phyloP scores from a whole-genome alignment of 2,329 filamentous ascomycete genomes.

The Knufia petricola region DNA sequence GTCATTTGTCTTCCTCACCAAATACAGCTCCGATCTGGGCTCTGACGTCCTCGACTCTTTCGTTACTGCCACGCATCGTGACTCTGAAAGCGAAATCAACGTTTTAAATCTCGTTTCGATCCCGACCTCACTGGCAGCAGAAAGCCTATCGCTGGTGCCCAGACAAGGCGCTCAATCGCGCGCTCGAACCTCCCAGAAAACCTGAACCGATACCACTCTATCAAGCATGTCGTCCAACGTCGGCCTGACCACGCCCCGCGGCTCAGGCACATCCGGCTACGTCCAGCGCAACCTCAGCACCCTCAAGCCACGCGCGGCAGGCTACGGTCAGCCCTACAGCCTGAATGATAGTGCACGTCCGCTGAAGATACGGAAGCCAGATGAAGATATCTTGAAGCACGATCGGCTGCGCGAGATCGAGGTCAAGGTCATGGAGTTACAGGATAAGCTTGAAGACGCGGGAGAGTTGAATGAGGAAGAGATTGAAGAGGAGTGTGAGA shows the following conservation, averaged over 20 bases:
- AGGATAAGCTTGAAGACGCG: slow-evolving; percentile 86
- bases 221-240: slow-evolving; percentile 85
- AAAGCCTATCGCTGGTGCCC: too few species aligned
- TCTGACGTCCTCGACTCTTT: too few species aligned
- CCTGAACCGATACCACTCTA: too few species aligned
- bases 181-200: too few species aligned
- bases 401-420: slow-evolving; percentile 86
- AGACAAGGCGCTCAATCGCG: too few species aligned
- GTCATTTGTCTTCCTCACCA: too few species aligned
- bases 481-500: slow-evolving; percentile 68
- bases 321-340: slow-evolving; percentile 59
- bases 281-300: slow-evolving; percentile 92
- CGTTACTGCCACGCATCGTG: too few species aligned
- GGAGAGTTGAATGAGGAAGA: slow-evolving; percentile 64
- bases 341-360: slow-evolving; percentile 23
- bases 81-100: too few species aligned
- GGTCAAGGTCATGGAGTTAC: slow-evolving; percentile 82
- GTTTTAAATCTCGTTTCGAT: too few species aligned
- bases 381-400: slow-evolving; percentile 88
- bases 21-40: too few species aligned
- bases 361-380: slow-evolving; percentile 63
- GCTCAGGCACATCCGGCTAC: slow-evolving; percentile 92
- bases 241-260: slow-evolving; percentile 84
- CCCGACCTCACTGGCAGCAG: too few species aligned
- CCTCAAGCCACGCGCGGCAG: slow-evolving; percentile 66